Evolutionary conservation across 306 rosid species (phyloP), one percentile per base, ranked within the genome.

Genomic region (Rosa lucieae): DNA sequence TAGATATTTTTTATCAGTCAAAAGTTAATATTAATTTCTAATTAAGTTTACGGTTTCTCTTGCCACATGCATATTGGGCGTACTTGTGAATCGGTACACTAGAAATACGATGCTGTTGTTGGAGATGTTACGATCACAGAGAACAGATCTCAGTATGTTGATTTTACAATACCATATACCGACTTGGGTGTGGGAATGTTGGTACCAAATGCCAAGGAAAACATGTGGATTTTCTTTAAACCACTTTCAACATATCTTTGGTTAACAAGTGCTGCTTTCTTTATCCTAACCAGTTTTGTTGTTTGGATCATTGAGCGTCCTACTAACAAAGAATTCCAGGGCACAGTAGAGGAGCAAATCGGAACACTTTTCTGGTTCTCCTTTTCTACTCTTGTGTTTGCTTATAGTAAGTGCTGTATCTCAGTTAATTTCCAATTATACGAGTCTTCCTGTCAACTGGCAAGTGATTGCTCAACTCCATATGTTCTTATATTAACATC

Each of bases 261-360:
- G 80, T 26, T 77, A 13, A 20, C 80, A 47, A 66, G 12, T 66
- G 65, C 40, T 20, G 58, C 37, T 49, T 72, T 79, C 72, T 72
- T 79, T 48, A 10, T 79, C 71, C 37, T 44, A 4, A 79, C 77
- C 1, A 72, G 82, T 4, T 7, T 61, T 18, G 61, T 72, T 6
- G 82, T 79, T 14, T 79, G 77, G 82, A 13, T 72, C 1, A 29
- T 79, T 29, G 82, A 79, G 61, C 72, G 12, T 21, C 71, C 76
- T 23, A 43, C 3, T 18, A 79, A 79, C 48, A 1, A 18, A 29
- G 63, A 71, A 3, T 79, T 79, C 35, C 78, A 58, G 55, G 78
- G 69, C 69, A 40, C 78, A 11, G 8, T n/a, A 15, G 5, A 12
- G 26, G 26, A 71, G 5, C 82, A 79, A 62, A 40, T 71, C 0